Conservation (phyloP, 1,284 basidiomycete genomes). For the Lignosus rhinocerotis region DNA sequence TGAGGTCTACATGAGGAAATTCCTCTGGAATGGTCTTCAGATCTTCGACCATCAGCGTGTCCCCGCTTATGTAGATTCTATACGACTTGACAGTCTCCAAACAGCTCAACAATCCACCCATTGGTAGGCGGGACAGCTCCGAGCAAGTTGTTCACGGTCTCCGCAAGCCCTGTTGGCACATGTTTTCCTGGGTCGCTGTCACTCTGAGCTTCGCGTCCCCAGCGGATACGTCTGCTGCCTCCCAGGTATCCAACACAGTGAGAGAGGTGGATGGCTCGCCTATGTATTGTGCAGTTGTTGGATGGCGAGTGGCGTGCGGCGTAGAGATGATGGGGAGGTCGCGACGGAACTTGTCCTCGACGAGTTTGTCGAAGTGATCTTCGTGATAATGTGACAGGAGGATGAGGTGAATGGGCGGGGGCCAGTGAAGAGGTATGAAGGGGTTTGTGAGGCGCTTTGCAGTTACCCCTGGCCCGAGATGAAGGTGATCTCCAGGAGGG, state of each 20-base stretch:
- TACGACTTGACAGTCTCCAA: slow-evolving; percentile 16
- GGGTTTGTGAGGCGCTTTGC: slow-evolving; percentile 29
- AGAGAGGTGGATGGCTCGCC: slow-evolving; percentile 22
- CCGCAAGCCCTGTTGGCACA: slow-evolving; percentile 22
- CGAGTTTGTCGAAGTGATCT: slow-evolving; percentile 32
- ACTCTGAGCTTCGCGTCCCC: slow-evolving; percentile 13
- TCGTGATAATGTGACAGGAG: slow-evolving; percentile 30
- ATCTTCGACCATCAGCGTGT: slow-evolving; percentile 33
- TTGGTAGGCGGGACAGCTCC: slow-evolving; percentile 30
- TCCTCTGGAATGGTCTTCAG: slow-evolving; percentile 29
- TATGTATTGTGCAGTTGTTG: slow-evolving; percentile 13
- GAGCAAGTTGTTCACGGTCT: slow-evolving; percentile 22
- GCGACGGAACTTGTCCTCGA: slow-evolving; percentile 29
- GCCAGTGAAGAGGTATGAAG: slow-evolving; percentile 18
- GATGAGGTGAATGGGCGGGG: slow-evolving; percentile 21
- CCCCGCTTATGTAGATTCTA: slow-evolving; percentile 33
- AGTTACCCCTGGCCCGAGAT: slow-evolving; percentile 29
- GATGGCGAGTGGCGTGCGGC: slow-evolving; percentile 21
- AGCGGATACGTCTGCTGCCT: slow-evolving; percentile 17
- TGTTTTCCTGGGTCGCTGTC: slow-evolving; percentile 33
- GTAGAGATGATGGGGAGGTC: slow-evolving; percentile 33
- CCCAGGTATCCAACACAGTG: slow-evolving; percentile 28
- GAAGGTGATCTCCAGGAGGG: slow-evolving; percentile 19
- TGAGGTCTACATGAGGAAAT: slow-evolving; percentile 31
- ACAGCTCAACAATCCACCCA: slow-evolving; percentile 30